Evolutionary conservation across 345 rosid genomes (phyloP), one percentile per base, ranked within the genome.

Genomic region (Eucalyptus curtisii): DNA sequence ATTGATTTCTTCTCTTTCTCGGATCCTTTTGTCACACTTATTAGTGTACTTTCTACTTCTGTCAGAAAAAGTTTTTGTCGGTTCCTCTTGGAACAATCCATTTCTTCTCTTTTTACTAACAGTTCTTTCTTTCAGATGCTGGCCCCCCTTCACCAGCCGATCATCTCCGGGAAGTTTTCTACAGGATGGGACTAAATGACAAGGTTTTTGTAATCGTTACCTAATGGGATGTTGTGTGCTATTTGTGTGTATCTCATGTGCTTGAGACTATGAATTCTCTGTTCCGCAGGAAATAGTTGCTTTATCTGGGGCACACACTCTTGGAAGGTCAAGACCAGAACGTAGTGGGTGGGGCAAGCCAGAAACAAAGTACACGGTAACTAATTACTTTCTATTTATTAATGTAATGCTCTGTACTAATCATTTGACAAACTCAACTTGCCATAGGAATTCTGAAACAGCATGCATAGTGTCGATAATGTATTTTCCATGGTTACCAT

Each of bases 311-410:
- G 99, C 99, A 22, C 99, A 96, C 91, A 97, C 99, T 19, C 90
- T 97, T 48, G 99, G 99, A 86, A 94, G 99, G 93, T 91, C 99
- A 88, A 96, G 98, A 93, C 97, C 97, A 90, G 99, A 96, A 13
- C 97, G 99, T 84, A 97, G 99, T 88, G 97, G 98, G 86, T 96
- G 97, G 98, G 99, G 99, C 61, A 97, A 97, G 92, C 96, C 96
- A 49, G 99, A 96, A 93, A 96, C 99, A 15, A 97, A 96, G 92
- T 94, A 97, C 91, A 97, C 98, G 97, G 99, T 97, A 94, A 88
- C 42, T 53, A 86, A 89, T 71, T 47, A 19, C 25, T 48, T 40
- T 50, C 87, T 86, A 8, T 45, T 79, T 33, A 30, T 57, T 37
- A 25, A 87, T 86, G 45, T 42, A 42, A 20, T 40, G 84, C 84